Evolutionary conservation across 805 yeast genomes (phyloP), one percentile per base, ranked within the genome.

Genomic region (Metschnikowia drakensbergensis): DNA sequence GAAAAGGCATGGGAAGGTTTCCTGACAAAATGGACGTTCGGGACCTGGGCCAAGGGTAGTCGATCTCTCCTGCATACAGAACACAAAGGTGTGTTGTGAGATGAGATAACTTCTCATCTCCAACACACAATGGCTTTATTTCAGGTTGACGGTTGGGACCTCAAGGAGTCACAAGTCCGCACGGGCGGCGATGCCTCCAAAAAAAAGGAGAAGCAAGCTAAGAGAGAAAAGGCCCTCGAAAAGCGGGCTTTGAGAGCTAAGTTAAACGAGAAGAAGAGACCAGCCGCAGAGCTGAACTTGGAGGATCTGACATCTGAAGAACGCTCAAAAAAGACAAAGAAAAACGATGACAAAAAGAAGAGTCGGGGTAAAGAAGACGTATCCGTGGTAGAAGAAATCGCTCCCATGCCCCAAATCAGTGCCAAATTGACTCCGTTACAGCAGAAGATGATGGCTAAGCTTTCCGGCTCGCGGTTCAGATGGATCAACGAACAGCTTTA

Each of bases 401-500:
- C 58, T 0, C 54, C 61, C 3, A 46, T 47, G 27, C 55, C 59
- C 9, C 51, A 46, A 3, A 45, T 50, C 35, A 60, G 65, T n/a
- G 60, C 66, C 33, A 80, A 82, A 40, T 68, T 91, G 46, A 88
- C 97, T 0, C 95, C 96, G 13, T 69, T 91, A 54, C 99, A 94
- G 67, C 87, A 86, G 60, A 94, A 94, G 62, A 92, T 94, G 98
- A 82, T 89, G 83, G 89, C 88, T 40, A 94, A 94, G 64, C 77
- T 94, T 37, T 82, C 95, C 1, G 99, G 99, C 0, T 89, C 98
- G 0, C 75, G 99, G 58, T 94, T 94, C 71, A 78, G 99, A 65
- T 94, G 98, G 98, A 94, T 94, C 63, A 94, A 94, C 64, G 99
- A 94, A 67, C 96, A 92, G 63, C 72, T 94, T n/a, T 94, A 94